phyloP scores from a whole-genome alignment of 2,329 filamentous ascomycete genomes.

The Trichoderma sp. region DNA sequence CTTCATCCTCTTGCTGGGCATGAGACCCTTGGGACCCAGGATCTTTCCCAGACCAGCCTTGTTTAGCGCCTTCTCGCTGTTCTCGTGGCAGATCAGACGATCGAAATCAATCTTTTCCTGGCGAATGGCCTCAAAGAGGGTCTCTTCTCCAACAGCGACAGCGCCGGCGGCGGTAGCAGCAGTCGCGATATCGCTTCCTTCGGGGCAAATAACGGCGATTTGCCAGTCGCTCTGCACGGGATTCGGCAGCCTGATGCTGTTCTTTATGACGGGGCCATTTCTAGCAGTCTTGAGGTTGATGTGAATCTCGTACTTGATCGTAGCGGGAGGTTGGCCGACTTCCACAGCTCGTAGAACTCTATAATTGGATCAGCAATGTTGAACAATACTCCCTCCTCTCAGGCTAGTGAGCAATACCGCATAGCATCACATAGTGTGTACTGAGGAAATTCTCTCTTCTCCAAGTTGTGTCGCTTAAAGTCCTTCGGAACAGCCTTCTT shows the following conservation, averaged over 20 bases:
- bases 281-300: constrained; percentile 80
- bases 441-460: constrained; percentile 59
- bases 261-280: constrained; percentile 83
- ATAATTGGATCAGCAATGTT: constrained; percentile 1
- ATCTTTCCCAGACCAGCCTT: constrained; percentile 78
- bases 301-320: constrained; percentile 84
- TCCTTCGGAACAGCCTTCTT: constrained; percentile 63
- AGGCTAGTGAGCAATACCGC: constrained; percentile 54
- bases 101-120: constrained; percentile 82
- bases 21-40: constrained; percentile 84
- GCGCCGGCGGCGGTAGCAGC: constrained; percentile 79
- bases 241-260: constrained; percentile 83
- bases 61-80: constrained; percentile 73
- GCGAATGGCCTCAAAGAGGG: constrained; percentile 75
- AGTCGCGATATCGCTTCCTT: constrained; percentile 69
- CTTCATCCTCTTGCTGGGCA: constrained; percentile 85
- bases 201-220: constrained; percentile 89
- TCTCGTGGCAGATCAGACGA: constrained; percentile 78
- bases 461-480: constrained; percentile 64
- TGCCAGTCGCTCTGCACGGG: constrained; percentile 84
- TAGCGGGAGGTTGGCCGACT: constrained; percentile 73
- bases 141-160: constrained; percentile 78
- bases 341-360: constrained; percentile 91
- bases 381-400: neutral
- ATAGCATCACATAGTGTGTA: constrained; percentile 90